Evolutionary conservation across 768 basidiomycete species (phyloP).

Genomic region (Stropharia rugosoannulata): DNA sequence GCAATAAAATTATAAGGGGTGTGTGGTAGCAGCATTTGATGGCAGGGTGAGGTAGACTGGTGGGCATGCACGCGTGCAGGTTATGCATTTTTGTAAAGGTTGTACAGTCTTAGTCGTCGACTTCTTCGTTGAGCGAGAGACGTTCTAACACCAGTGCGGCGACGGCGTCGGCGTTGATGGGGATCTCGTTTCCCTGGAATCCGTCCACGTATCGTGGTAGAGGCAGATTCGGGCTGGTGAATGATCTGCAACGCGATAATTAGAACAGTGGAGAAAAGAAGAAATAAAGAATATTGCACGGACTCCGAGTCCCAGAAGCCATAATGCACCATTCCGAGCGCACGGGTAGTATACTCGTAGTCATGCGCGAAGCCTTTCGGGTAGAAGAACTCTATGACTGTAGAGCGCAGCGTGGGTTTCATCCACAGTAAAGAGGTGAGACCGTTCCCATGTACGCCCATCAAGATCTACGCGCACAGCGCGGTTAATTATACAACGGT

Average conservation of each 20-base stretch:
- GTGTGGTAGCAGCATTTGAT: too few relatives aligned
- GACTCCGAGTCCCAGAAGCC: slow-evolving; percentile 82
- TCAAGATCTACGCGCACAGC: slow-evolving; percentile 70
- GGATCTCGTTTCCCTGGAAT: slow-evolving; percentile 88
- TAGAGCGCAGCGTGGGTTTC: slow-evolving; percentile 77
- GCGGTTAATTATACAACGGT: background rate
- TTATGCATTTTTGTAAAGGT: background rate
- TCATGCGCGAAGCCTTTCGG: slow-evolving; percentile 83
- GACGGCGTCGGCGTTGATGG: slow-evolving; percentile 71
- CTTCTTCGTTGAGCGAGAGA: slow-evolving; percentile 55
- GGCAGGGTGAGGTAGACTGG: too few relatives aligned
- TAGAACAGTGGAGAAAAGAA: background rate
- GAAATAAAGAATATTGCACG: slow-evolving; percentile 9
- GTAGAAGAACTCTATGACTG: slow-evolving; percentile 92
- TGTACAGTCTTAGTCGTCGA: slow-evolving; percentile 47
- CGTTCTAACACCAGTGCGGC: slow-evolving; percentile 59
- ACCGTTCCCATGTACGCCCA: slow-evolving; percentile 94
- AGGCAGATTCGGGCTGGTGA: slow-evolving; percentile 74
- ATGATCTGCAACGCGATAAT: slow-evolving; percentile 42
- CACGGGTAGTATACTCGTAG: slow-evolving; percentile 80
- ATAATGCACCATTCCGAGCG: slow-evolving; percentile 80
- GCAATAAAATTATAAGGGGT: too few relatives aligned
- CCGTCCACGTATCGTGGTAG: slow-evolving; percentile 74
- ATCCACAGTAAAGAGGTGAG: slow-evolving; percentile 90
- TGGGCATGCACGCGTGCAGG: background rate